phyloP scores from a whole-genome alignment of 495 filamentous ascomycete genomes.

The Tuber borchii region DNA sequence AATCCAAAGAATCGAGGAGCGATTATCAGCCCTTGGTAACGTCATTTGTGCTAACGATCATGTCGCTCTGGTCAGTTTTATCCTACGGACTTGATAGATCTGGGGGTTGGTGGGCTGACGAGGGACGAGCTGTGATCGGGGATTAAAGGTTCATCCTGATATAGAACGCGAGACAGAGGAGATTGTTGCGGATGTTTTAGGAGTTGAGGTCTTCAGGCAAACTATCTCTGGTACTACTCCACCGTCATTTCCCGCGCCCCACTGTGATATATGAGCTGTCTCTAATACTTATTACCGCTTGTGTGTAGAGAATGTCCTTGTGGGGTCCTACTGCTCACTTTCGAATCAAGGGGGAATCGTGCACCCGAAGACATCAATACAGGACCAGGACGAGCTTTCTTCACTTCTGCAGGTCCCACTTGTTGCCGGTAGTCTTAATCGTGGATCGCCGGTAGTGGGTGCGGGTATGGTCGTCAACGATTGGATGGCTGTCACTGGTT shows the following conservation, averaged over 20 bases:
- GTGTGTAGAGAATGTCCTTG: conserved; percentile 81
- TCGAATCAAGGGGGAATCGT: conserved; percentile 96
- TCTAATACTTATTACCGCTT: not conserved
- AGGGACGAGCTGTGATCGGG: not conserved
- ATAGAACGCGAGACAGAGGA: conserved; percentile 93
- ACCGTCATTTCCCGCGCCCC: not conserved
- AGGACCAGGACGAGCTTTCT: conserved; percentile 95
- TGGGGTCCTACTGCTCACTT: conserved; percentile 90
- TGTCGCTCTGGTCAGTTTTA: conserved; percentile 65
- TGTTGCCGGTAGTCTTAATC: conserved; percentile 87
- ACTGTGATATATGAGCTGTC: not conserved
- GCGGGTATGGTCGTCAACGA: conserved; percentile 99
- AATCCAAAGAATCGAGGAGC: conserved; percentile 92
- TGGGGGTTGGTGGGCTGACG: not conserved
- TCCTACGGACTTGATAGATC: not conserved
- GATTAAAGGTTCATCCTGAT: conserved; percentile 62
- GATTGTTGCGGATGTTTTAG: conserved; percentile 91
- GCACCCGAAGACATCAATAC: conserved; percentile 90
- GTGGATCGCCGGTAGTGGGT: conserved; percentile 86
- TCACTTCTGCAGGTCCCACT: conserved; percentile 90
- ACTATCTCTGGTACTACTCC: conserved; percentile 53
- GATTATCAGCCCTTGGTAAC: conserved; percentile 89
- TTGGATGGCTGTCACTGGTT: conserved; percentile 75
- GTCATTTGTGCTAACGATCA: conserved; percentile 96
- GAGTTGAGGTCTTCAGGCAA: conserved; percentile 97